Base-by-base conservation (phyloP, 768 basidiomycete genomes). In the Tephrocybe sp. region DNA sequence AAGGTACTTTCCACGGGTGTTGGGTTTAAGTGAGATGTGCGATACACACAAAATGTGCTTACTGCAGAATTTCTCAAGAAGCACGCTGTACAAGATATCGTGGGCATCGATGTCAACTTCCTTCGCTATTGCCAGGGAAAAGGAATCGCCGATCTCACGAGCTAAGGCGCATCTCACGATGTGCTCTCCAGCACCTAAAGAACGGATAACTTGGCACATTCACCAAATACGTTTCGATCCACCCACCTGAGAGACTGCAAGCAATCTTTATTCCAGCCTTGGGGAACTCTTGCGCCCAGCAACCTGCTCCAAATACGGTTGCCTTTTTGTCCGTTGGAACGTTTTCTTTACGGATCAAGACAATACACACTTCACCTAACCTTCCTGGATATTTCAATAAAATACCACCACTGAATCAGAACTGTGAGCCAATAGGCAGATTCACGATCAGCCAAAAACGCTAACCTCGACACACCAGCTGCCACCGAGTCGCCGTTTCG, bases 391-490 rank as follows among this genome's bases (percentile, higher is more conserved):
- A 65, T 63, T 92, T 92, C 48, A 92, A 73, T 45, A 92, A 70
- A n/a, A 92, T 65, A 0, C 90, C 90, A 5, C 90, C 90, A 56
- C 90, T 92, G 51, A 33, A 42, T 19, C n/a, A 40, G 48, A 26
- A 12, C 11, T 6, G 36, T 16, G 10, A 42, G 16, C 13, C 39
- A 30, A 11, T 11, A 41, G 39, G 11, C 10, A 46, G 36, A 38
- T 20, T 30, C 10, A 19, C 2, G n/a, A 32, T 17, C 32, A 31
- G n/a, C 48, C 36, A 9, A 20, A n/a, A 10, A 33, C 22, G 51
- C 63, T 44, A 30, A 81, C 86, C 86, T 89, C 26, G 88, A 91
- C 13, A 89, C 87, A 2, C 88, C 88, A n/a, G 86, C 82, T 11
- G 84, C 82, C 47, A 83, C 59, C 13, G 73, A 71, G 3, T 69